These are phyloP conservation scores for Pestalotiopsis sp. DNA, from an alignment of 2,329 filamentous ascomycete species.

Conservation along the genomic window DNA sequence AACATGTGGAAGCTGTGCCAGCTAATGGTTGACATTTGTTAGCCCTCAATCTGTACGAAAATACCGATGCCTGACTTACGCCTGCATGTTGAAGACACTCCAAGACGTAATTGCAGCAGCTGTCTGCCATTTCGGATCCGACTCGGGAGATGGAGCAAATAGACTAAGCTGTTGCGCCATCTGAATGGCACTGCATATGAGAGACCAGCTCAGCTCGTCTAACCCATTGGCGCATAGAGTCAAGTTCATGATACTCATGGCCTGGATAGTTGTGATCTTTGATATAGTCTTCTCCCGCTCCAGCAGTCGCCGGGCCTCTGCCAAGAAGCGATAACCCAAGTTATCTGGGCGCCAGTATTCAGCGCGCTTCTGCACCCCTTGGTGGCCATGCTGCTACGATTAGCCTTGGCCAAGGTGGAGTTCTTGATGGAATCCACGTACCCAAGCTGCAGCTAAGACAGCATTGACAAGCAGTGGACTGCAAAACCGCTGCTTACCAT, in stretches of 20 bases:
- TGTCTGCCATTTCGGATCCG: slow-evolving; percentile 20
- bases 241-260: slow-evolving; percentile 33
- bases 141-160: slow-evolving; percentile 20
- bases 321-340: slow-evolving; percentile 37
- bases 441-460: slow-evolving; percentile 30
- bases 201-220: slow-evolving; percentile 26
- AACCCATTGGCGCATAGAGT: slow-evolving; percentile 29
- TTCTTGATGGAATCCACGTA: slow-evolving; percentile 18
- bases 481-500: slow-evolving; percentile 15
- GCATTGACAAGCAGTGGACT: slow-evolving; percentile 18
- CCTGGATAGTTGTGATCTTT: slow-evolving; percentile 37
- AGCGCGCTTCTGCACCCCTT: slow-evolving; percentile 27
- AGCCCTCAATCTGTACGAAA: background rate
- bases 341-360: slow-evolving; percentile 39
- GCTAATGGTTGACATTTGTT: slow-evolving; percentile 15
- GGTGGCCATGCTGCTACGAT: slow-evolving; percentile 32
- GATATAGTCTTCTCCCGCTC: slow-evolving; percentile 31
- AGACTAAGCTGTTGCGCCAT: slow-evolving; percentile 26
- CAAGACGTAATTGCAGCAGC: slow-evolving; percentile 34
- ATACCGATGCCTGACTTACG: slow-evolving; percentile 18
- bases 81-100: slow-evolving; percentile 38
- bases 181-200: slow-evolving; percentile 20
- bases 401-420: background rate
- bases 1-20: slow-evolving; percentile 24
- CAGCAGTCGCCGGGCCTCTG: slow-evolving; percentile 41